Conservation (phyloP, 371 early-diverging fungal species). For the Lichtheimia hyalospora region DNA sequence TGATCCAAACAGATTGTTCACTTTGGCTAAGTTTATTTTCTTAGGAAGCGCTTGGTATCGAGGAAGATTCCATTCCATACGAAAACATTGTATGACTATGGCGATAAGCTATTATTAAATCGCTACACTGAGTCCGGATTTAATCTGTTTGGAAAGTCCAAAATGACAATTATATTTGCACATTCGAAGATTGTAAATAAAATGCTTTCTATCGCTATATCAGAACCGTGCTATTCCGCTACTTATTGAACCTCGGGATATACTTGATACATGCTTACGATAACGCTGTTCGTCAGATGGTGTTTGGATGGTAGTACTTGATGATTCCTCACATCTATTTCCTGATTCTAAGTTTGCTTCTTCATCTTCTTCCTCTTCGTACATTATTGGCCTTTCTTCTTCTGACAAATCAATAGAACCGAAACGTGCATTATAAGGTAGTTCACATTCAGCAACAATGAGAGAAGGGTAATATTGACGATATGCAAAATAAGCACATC, state of each 20-base stretch:
- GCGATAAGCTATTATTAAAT: no score
- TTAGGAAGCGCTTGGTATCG: conserved; percentile 18
- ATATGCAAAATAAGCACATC: conserved; percentile 14
- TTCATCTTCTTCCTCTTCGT: neutral
- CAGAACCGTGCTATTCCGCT: no score
- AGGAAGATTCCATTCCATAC: conserved; percentile 14
- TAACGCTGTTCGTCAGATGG: no score
- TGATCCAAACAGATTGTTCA: neutral
- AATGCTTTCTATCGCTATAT: no score
- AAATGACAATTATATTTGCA: no score
- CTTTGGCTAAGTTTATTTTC: neutral
- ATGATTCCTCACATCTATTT: no score
- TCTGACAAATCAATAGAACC: neutral
- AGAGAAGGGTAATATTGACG: conserved; percentile 16
- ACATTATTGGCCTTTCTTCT: conserved; percentile 4
- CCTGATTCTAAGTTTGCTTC: neutral
- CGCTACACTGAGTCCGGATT: no score
- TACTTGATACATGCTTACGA: no score
- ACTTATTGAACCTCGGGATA: no score
- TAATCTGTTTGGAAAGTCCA: no score
- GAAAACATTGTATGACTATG: neutral
- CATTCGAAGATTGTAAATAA: no score
- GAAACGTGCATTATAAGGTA: conserved; percentile 2
- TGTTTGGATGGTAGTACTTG: no score
- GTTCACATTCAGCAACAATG: conserved; percentile 4